Evolutionary conservation across 805 yeast species (phyloP).

Genomic region (Lipomyces yamadae): DNA sequence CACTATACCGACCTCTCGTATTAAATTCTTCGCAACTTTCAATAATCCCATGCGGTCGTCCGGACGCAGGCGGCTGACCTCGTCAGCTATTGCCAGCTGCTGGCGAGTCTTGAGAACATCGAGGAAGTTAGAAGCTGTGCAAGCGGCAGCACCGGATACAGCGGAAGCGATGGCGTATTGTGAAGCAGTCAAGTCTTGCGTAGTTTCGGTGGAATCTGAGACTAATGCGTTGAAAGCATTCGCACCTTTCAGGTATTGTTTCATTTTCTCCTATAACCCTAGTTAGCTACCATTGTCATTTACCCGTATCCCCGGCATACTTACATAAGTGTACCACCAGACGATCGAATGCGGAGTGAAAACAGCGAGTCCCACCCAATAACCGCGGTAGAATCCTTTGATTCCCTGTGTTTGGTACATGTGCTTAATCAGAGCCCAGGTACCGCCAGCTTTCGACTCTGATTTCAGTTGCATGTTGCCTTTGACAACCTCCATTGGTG

Average conservation of each 20-base stretch:
- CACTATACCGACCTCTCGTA: conserved; percentile 47
- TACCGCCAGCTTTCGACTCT: conserved; percentile 32
- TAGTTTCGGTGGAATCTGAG: neutral
- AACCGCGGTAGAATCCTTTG: conserved; percentile 80
- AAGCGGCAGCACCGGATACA: conserved; percentile 47
- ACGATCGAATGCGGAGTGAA: conserved; percentile 51
- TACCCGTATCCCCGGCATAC: neutral
- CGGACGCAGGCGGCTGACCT: conserved; percentile 48
- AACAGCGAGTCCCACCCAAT: conserved; percentile 52
- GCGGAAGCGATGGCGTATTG: conserved; percentile 44
- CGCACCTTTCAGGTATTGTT: conserved; percentile 15
- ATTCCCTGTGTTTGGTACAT: conserved; percentile 70
- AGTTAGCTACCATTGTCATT: neutral
- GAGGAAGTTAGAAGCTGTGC: conserved; percentile 48
- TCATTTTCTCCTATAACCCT: conserved; percentile 23
- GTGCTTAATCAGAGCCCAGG: conserved; percentile 38
- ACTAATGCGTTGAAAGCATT: neutral
- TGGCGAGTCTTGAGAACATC: conserved; percentile 53
- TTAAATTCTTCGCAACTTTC: conserved; percentile 46
- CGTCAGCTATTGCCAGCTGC: conserved; percentile 51
- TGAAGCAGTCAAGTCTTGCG: conserved; percentile 22
- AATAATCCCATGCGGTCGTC: conserved; percentile 47
- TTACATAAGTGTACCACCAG: conserved; percentile 51
- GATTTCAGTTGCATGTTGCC: conserved; percentile 50
- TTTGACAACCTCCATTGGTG: conserved; percentile 53